Evolutionary conservation across 2,329 filamentous ascomycete species (phyloP).

Genomic region (Beauveria asiatica): DNA sequence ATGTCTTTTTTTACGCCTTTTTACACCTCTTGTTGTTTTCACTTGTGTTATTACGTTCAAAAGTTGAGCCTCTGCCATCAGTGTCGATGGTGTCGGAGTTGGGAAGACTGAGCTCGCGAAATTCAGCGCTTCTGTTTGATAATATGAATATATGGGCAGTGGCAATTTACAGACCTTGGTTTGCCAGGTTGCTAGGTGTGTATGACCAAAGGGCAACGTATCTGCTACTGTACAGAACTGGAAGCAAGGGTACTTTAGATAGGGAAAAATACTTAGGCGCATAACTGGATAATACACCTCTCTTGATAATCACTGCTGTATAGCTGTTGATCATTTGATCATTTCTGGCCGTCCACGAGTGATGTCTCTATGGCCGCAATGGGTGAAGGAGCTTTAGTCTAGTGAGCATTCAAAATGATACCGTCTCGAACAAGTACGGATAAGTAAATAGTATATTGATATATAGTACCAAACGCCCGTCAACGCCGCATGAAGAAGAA

Average conservation of each 20-base stretch:
- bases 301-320: background rate
- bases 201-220: background rate
- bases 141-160: background rate
- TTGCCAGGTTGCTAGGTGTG: background rate
- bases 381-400: no score
- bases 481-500: slow-evolving; percentile 3
- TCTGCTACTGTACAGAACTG: slow-evolving; percentile 4
- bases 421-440: background rate
- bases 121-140: background rate
- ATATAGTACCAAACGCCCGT: slow-evolving; percentile 1
- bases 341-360: no score
- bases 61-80: background rate
- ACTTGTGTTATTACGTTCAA: slow-evolving; percentile 9
- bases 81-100: background rate
- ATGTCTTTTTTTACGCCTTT: background rate
- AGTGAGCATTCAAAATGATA: background rate
- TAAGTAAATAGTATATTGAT: background rate
- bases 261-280: background rate
- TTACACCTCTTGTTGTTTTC: background rate
- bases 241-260: background rate
- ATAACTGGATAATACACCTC: slow-evolving; percentile 10
- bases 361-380: no score
- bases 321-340: background rate
- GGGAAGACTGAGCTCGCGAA: background rate
- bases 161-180: background rate